Evolutionary conservation across 1,284 basidiomycete species (phyloP).

Genomic region (Ceratobasidium sp.): DNA sequence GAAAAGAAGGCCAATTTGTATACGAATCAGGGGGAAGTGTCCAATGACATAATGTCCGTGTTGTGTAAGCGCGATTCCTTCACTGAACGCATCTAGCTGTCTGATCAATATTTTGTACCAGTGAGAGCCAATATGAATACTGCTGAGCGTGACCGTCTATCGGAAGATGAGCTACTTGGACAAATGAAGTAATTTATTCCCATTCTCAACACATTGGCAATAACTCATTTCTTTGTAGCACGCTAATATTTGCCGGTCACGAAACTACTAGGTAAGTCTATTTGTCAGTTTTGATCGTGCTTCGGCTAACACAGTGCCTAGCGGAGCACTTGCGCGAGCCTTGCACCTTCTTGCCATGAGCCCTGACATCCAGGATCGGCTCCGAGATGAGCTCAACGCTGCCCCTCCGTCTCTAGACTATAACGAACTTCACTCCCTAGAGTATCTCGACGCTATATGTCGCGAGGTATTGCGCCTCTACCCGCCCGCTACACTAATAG

Average conservation of each 20-base stretch:
- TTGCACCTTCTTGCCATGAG: conserved; percentile 8
- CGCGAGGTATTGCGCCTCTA: conserved; percentile 23
- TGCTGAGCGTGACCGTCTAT: neutral
- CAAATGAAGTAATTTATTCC: conserved; percentile 30
- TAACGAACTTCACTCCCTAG: conserved; percentile 26
- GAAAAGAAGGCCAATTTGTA: neutral
- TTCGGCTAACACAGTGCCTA: neutral
- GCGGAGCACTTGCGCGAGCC: conserved; percentile 27
- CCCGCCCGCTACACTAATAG: neutral
- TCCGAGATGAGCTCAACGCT: conserved; percentile 10
- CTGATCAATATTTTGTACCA: neutral
- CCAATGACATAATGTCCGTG: conserved; percentile 17
- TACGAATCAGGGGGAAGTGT: neutral
- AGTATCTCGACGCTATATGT: conserved; percentile 23
- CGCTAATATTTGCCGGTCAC: conserved; percentile 19
- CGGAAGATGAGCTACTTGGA: conserved; percentile 17
- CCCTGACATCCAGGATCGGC: neutral
- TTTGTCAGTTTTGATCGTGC: neutral
- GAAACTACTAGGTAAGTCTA: conserved; percentile 26
- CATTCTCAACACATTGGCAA: neutral
- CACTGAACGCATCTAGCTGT: too few relatives aligned
- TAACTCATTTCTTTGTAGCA: neutral
- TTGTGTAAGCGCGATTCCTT: neutral
- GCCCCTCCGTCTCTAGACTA: neutral
- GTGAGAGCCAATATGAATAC: conserved; percentile 19